phyloP scores from a whole-genome alignment of 2,329 filamentous ascomycete genomes.

The Aspergillus terreus region DNA sequence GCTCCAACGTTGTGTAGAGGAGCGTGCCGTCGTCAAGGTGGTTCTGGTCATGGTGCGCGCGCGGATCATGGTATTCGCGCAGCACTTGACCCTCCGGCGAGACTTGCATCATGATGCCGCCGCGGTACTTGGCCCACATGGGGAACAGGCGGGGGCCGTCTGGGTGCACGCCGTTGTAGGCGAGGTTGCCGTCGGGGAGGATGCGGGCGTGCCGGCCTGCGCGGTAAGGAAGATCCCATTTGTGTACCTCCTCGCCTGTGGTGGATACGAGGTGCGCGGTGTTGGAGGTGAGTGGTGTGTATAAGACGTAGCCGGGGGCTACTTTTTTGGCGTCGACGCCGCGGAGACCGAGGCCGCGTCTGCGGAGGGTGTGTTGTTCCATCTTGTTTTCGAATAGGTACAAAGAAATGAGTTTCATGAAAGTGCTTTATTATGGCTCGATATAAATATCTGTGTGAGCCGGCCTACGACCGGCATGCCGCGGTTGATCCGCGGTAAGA shows the following conservation, averaged over 20 bases:
- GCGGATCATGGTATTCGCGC: constrained; percentile 38
- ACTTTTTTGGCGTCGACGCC: constrained; percentile 36
- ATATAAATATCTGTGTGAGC: not conserved
- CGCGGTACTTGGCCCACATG: constrained; percentile 46
- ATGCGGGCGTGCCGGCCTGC: constrained; percentile 44
- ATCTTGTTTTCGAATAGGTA: no score
- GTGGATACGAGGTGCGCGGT: constrained; percentile 40
- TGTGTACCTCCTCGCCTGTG: constrained; percentile 41
- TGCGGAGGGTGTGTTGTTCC: constrained; percentile 43
- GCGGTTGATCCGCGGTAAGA: constrained; percentile 21
- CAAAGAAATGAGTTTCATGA: no score
- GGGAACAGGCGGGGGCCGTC: constrained; percentile 38
- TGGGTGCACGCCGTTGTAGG: constrained; percentile 43
- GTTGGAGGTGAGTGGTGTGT: constrained; percentile 40
- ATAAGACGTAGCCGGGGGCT: constrained; percentile 42
- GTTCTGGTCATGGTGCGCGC: constrained; percentile 47
- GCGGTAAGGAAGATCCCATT: constrained; percentile 41
- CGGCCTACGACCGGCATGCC: constrained; percentile 17
- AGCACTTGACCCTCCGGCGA: constrained; percentile 37
- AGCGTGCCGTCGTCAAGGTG: constrained; percentile 42
- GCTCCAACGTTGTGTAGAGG: constrained; percentile 43
- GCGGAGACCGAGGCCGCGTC: constrained; percentile 40
- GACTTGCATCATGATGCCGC: constrained; percentile 45
- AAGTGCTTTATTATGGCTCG: not conserved
- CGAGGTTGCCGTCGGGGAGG: constrained; percentile 43